Evolutionary conservation across 1,139 yeast species (phyloP), one percentile per base, ranked within the genome.

Genomic region (Blastobotrys aristatus): DNA sequence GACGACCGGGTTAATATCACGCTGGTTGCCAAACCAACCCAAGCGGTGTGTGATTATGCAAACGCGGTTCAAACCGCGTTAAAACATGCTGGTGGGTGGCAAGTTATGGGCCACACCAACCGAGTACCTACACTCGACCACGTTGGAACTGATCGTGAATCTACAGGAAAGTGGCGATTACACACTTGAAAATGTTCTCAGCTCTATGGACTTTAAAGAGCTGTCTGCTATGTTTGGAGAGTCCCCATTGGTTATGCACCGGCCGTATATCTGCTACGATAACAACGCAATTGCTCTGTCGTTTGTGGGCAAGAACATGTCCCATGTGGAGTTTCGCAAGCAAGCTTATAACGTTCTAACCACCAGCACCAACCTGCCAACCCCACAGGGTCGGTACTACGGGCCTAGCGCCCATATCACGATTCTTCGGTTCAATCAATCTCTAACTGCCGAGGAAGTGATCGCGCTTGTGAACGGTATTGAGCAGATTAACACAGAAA

Each of bases 321-420:
- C 13, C 20, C 37, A 32, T 40, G 26, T 42, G 26, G 20, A 24
- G 22, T 18, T 31, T 17, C 32, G 40, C 11, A 24, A 4, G 14
- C 11, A 17, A 16, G n/a, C 27, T 11, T 35, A 42, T 18, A 34
- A 42, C 26, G 8, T 17, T 16, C 20, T 35, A 17, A 2, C 11
- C n/a, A 27, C 36, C 6, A n/a, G 24, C 13, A 34, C 11, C 27
- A 29, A 14, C 11, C 20, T 16, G 11, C 8, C 18, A 20, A 31
- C 11, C 14, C 22, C 22, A 6, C 22, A 34, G 26, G 16, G 38
- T 2, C 31, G 45, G n/a, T 43, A 43, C 24, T 43, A 13, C 16
- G 41, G 46, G 17, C 46, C 46, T 5, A 32, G 40, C 17, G 41
- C 34, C 11, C 46, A 43, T 36, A 24, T 43, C 30, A 43, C 41